Evolutionary conservation across 1,284 basidiomycete species (phyloP), one percentile per base, ranked within the genome.

Genomic region (Singerocomus inundabilis): DNA sequence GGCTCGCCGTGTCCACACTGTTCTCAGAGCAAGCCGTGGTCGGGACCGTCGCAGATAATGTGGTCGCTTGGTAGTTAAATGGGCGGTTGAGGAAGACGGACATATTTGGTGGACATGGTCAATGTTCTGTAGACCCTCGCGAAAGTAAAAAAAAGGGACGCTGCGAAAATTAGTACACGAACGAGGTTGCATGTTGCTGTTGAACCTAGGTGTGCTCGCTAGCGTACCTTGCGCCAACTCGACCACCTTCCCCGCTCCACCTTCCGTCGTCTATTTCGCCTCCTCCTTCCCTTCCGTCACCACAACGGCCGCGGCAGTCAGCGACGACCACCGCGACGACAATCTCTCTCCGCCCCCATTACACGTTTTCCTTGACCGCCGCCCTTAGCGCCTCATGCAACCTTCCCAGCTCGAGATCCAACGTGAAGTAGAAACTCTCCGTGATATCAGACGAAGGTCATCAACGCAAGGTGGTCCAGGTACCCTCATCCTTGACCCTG

Each of bases 361-460:
- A 38, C 57, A 54, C 49, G 45, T 51, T 55, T 56, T 33, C 42
- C 50, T 38, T 24, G 42, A 16, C 28, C 36, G 35, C 41, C 38
- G 6, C 29, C 30, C 31, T 28, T 36, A 47, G 7, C 31, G 24
- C 45, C 46, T 37, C 48, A 84, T 88, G 72, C 86, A 88, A 59
- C 87, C 87, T 54, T 88, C 91, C 29, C 80, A 88, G 61, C 82
- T 85, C 65, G 90, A 93, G 72, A 91, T 93, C 62, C 85, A 88
- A 70, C 81, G 90, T 58, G 91, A 93, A 75, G 84, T 91, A 37
- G 88, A 91, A 68, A 88, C 88, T 32, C 76, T 94, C 46, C 80
- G 89, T 57, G 88, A 92, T 70, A 82, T 94, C 58, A 79, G 80
- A 53, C 79, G 92, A 49, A 84, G 91, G 60, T 94, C 91, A 5